Conservation (phyloP, 1,284 basidiomycete species). For the Pyrrhoderma noxium region DNA sequence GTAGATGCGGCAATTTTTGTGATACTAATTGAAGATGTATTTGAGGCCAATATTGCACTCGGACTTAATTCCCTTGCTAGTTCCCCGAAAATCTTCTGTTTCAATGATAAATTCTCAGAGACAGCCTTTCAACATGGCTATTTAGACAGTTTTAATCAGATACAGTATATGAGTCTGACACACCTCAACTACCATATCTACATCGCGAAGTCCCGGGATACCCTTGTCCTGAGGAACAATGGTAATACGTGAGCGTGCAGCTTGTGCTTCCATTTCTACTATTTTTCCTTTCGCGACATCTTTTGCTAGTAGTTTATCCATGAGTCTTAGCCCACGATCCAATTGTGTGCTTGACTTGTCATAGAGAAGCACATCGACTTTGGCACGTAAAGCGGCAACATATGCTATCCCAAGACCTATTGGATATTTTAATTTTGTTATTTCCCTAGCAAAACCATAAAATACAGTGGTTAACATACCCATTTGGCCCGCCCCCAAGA, state of each 20-base stretch:
- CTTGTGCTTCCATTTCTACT: slow-evolving; percentile 66
- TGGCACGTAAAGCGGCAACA: slow-evolving; percentile 74
- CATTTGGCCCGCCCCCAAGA: slow-evolving; percentile 84
- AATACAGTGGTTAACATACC: slow-evolving; percentile 29
- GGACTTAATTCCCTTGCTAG: slow-evolving; percentile 66
- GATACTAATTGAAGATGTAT: slow-evolving; percentile 92
- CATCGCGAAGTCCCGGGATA: slow-evolving; percentile 57
- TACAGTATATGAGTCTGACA: slow-evolving; percentile 19
- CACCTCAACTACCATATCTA: slow-evolving; percentile 88
- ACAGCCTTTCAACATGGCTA: slow-evolving; percentile 73
- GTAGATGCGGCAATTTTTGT: slow-evolving; percentile 87
- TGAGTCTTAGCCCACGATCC: slow-evolving; percentile 60
- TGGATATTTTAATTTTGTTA: neutral
- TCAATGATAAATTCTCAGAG: slow-evolving; percentile 79
- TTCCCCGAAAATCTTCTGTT: slow-evolving; percentile 70
- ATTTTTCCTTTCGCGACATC: slow-evolving; percentile 83
- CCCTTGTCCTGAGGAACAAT: slow-evolving; percentile 43
- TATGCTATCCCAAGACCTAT: slow-evolving; percentile 74
- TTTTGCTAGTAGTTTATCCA: slow-evolving; percentile 81
- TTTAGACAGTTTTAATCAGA: neutral
- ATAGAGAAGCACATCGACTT: slow-evolving; percentile 68
- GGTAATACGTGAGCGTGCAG: slow-evolving; percentile 58
- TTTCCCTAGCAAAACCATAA: neutral
- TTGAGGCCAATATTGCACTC: slow-evolving; percentile 80
- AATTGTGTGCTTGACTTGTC: slow-evolving; percentile 65